phyloP scores from a whole-genome alignment of 495 filamentous ascomycete species.

The Neurospora africana region DNA sequence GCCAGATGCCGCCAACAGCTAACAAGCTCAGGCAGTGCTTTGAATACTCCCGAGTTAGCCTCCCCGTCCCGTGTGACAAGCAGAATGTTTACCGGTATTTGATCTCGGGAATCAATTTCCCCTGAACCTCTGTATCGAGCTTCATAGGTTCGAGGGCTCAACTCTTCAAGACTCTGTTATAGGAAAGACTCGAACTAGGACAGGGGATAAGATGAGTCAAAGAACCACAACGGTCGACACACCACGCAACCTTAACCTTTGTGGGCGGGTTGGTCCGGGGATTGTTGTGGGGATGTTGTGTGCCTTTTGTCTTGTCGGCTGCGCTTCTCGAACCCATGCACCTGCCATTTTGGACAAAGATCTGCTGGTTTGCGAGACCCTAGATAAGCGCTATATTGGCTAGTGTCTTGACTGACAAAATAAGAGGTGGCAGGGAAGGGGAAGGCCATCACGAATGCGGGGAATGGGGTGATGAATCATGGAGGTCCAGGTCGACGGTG shows the following conservation, averaged over 20 bases:
- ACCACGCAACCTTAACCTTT: not conserved
- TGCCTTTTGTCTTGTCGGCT: not conserved
- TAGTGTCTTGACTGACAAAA: not conserved
- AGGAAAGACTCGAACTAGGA: not conserved
- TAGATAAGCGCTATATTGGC: not conserved
- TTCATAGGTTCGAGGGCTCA: not conserved
- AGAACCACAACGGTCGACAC: not conserved
- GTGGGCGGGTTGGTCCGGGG: not conserved
- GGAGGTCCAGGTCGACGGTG: not conserved
- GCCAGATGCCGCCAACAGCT: no score
- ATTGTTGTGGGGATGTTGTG: not conserved
- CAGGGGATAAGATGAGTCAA: not conserved
- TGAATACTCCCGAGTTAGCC: no score
- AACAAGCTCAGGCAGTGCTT: no score
- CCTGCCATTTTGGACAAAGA: not conserved
- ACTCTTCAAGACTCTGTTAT: not conserved
- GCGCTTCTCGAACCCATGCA: not conserved
- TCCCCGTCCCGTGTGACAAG: not conserved
- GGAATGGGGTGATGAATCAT: not conserved
- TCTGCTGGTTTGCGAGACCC: not conserved
- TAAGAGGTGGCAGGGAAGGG: not conserved
- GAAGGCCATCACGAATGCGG: not conserved
- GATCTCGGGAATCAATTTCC: not conserved
- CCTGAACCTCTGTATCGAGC: not conserved
- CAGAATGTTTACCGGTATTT: not conserved